Conservation (phyloP, 441 rosid species). For the Viola pubescens region DNA sequence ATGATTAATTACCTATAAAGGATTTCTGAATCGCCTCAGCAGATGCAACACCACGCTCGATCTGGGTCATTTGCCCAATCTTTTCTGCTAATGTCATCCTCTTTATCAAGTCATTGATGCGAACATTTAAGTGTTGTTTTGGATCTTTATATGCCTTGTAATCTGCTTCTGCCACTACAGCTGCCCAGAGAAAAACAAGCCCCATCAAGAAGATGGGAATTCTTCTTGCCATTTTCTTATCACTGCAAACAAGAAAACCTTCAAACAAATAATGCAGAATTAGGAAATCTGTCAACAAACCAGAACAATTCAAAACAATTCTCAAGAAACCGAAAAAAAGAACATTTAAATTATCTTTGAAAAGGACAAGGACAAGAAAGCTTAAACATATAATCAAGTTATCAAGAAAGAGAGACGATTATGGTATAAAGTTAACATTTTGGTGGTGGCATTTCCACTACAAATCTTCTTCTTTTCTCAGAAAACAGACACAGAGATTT, state of each 20-base stretch:
- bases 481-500: no score
- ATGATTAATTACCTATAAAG: conserved; percentile 44
- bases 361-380: not conserved
- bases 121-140: conserved; percentile 35
- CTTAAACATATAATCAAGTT: no score
- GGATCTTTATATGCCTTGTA: conserved; percentile 58
- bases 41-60: conserved; percentile 53
- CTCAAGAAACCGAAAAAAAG: not conserved
- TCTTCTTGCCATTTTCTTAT: conserved; percentile 27
- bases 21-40: conserved; percentile 47
- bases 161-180: conserved; percentile 23
- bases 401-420: no score
- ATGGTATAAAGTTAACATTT: no score
- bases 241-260: not conserved
- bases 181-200: conserved; percentile 23
- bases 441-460: no score
- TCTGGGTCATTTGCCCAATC: conserved; percentile 86
- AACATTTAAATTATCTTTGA: no score
- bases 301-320: not conserved
- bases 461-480: no score
- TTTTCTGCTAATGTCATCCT: conserved; percentile 75
- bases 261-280: not conserved
- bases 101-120: conserved; percentile 48
- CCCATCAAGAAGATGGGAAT: conserved; percentile 22
- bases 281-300: not conserved